Base-by-base conservation (phyloP, 2,329 filamentous ascomycete genomes). In the Pseudopyricularia cyperi region DNA sequence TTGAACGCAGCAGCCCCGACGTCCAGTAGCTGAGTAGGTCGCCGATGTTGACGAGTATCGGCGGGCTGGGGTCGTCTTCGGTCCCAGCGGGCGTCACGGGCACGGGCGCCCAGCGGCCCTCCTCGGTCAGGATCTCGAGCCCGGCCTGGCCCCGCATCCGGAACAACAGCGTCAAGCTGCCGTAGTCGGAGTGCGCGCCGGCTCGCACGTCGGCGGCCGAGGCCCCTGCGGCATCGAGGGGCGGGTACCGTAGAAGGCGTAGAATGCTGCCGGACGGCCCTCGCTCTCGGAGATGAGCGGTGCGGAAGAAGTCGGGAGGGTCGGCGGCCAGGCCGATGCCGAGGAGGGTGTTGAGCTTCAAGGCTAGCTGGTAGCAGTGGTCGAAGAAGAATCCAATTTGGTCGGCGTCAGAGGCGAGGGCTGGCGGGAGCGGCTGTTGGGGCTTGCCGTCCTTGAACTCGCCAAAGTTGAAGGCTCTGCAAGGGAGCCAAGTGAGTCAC, bases 171-270 rank as follows among this genome's bases (percentile, higher is more conserved):
- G 80, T 84, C 53, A 84, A 67, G 54, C 75, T 79, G 52, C 81
- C 81, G 68, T 95, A 95, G 70, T 96, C 90, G 4, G 86, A 91
- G 66, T 97, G 91, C 0, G 91, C 89, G 53, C 91, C 93, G 7
- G 91, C 91, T 28, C 91, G 83, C 55, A 96, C 79, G 61, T 91
- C 87, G 52, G 70, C 61, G 55, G 61, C 51, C 33, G 73, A 59
- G 58, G 80, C 66, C 11, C 64, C 60, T 6, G 34, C 14, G 34
- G 17, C 17, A 52, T 69, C 30, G 50, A 73, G 69, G 1, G 80
- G 75, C 1, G 85, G 86, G 66, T 89, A 90, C 67, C 82, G 80
- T 1, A 96, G 79, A 57, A 87, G 74, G 30, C 87, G 82, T 14
- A 89, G 72, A 60, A 79, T 85, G 56, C 72, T 76, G 55, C 75